Evolutionary conservation across 2,329 filamentous ascomycete species (phyloP).

Genomic region (Ophiognomonia clavigignenti-juglandacearum): DNA sequence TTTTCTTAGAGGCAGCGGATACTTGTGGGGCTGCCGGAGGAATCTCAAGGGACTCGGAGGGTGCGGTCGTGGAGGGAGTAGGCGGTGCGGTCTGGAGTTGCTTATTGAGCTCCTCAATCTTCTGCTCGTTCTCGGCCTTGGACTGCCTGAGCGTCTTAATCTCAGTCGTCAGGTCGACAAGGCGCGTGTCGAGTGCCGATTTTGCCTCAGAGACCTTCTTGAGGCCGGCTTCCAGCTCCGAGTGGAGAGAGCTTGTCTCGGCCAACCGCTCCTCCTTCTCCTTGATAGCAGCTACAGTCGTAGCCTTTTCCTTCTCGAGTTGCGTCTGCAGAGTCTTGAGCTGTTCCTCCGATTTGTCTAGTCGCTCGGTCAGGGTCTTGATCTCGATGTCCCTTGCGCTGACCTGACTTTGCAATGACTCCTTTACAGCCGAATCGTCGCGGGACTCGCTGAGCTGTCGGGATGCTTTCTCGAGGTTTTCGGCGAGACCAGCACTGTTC

Average conservation of each 20-base stretch:
- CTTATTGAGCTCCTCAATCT: constrained; percentile 35
- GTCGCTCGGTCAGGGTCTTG: constrained; percentile 42
- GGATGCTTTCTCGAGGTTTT: constrained; percentile 63
- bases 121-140: constrained; percentile 35
- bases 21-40: constrained; percentile 13
- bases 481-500: constrained; percentile 60
- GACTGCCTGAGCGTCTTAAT: constrained; percentile 34
- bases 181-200: constrained; percentile 37
- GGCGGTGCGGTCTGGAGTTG: constrained; percentile 27
- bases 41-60: constrained; percentile 8
- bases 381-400: constrained; percentile 44
- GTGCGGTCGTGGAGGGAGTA: constrained; percentile 18
- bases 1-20: constrained; percentile 52
- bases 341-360: constrained; percentile 38
- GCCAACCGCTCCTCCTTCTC: constrained; percentile 33
- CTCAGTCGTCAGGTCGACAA: constrained; percentile 39
- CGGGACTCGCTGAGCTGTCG: constrained; percentile 52
- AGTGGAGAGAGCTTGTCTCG: constrained; percentile 28
- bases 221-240: constrained; percentile 37
- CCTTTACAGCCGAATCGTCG: constrained; percentile 34
- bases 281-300: constrained; percentile 17
- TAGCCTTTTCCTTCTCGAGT: constrained; percentile 24
- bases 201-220: constrained; percentile 31
- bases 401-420: constrained; percentile 45
- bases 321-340: constrained; percentile 39